Evolutionary conservation across 2,329 filamentous ascomycete genomes (phyloP), one percentile per base, ranked within the genome.

Genomic region (Neopestalotiopsis rosae): DNA sequence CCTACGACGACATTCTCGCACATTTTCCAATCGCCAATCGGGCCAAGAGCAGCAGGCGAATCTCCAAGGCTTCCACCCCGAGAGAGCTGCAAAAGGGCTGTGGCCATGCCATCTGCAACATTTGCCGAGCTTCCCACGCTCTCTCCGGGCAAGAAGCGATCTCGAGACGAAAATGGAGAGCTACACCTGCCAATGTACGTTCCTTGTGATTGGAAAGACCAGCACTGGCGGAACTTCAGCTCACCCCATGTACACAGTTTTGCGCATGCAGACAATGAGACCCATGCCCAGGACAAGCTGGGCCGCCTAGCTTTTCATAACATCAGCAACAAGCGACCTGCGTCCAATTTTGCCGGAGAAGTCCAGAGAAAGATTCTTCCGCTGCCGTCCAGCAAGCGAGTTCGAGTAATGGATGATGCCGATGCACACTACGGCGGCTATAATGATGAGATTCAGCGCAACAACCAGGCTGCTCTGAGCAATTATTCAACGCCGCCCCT

Each of bases 71-170:
- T 17, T 34, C 14, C n/a, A 34, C 34, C 57, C 28, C 30, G 28
- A 40, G 34, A 30, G 34, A 40, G 30, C 59, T 40, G 59, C 28
- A 62, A 34, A 38, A 62, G 59, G 34, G 59, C 59, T 62, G 30
- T 34, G 32, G 30, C 56, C 30, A 82, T 82, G 81, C 81, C 81
- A 67, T 81, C 81, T 49, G 77, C 76, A 69, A 77, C 80, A 61
- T 76, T 79, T 38, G 67, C 71, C 57, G 76, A 79, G 69, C 70
- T 72, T 57, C 76, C 76, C 17, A 73, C 74, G 57, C 70, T 76
- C 64, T 74, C 76, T 61, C 70, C 77, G 49, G 72, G 74, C 69
- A 80, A 81, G 73, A 82, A 80, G 75, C 77, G 81, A 69, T 77
- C 80, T 68, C 79, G 80, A 69, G 81, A 81, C 30, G 79, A 81